Percentiles rank a stretch among this genome's conserved stretches.
Evolutionary conservation across 163 green algal genomes (phyloP).

Genomic region (Chloroidium sp.): DNA sequence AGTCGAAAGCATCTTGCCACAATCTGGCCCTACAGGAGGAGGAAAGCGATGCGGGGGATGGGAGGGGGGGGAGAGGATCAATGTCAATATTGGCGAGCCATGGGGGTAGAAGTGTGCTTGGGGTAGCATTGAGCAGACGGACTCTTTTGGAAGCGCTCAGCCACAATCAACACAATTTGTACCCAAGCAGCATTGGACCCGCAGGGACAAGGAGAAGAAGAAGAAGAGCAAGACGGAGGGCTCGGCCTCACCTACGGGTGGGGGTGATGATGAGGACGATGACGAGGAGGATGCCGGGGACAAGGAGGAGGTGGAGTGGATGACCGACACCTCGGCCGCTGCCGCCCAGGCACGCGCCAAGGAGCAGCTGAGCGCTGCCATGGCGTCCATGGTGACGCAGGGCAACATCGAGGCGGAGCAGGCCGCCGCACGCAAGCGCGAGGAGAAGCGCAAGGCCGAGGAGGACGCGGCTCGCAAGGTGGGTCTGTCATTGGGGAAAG

Average conservation of each 20-base stretch:
- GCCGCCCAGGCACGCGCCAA: conserved; percentile 60
- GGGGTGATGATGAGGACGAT: conserved; percentile 50
- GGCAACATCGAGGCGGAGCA: conserved; percentile 66
- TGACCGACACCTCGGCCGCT: conserved; percentile 81
- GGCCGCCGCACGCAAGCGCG: conserved; percentile 34
- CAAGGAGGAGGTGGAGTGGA: conserved; percentile 66
- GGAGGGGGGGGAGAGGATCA: too few relatives aligned
- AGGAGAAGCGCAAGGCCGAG: conserved; percentile 41
- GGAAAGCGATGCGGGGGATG: too few relatives aligned
- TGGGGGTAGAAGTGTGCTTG: too few relatives aligned
- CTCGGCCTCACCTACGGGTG: conserved; percentile 22
- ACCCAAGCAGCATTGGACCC: not conserved
- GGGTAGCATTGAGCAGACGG: too few relatives aligned
- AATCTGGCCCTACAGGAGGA: too few relatives aligned
- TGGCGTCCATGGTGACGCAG: conserved; percentile 70
- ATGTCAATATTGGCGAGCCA: too few relatives aligned
- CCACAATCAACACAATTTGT: too few relatives aligned
- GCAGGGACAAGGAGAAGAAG: conserved; percentile 50
- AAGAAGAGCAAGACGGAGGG: conserved; percentile 49
- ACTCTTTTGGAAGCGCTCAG: too few relatives aligned
- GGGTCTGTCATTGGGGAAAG: not conserved
- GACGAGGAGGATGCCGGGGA: conserved; percentile 35
- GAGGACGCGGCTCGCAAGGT: conserved; percentile 24
- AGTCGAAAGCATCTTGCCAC: too few relatives aligned
- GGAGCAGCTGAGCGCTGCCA: conserved; percentile 84